A percentile compares a stretch with the other conserved stretches of the same genome.
Evolutionary conservation across 176 grass and related monocot genomes (phyloP).

Genomic region (Phoenix dactylifera): DNA sequence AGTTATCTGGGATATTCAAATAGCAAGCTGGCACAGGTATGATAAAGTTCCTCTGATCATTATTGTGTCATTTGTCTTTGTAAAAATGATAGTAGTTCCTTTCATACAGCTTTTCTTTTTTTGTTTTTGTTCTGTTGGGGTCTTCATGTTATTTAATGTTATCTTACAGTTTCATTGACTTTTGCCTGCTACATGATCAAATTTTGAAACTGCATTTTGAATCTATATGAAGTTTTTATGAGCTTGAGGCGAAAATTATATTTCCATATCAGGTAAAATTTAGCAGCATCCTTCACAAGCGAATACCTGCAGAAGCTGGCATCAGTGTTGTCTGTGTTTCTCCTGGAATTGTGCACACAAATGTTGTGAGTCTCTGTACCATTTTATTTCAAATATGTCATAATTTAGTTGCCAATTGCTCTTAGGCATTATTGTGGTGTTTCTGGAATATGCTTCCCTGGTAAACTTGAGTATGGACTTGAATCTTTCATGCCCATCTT

Average conservation of each 20-base stretch:
- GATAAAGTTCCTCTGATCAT: not conserved
- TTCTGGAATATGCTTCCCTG: no score
- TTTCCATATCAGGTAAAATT: slow-evolving; percentile 60
- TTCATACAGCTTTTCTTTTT: not conserved
- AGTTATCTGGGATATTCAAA: slow-evolving; percentile 80
- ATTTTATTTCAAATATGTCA: not conserved
- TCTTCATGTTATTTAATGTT: not conserved
- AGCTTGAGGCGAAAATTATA: no score
- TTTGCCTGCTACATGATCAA: no score
- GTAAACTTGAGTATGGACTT: no score
- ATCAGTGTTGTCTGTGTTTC: slow-evolving; percentile 52
- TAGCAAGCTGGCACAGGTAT: slow-evolving; percentile 95
- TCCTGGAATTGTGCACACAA: slow-evolving; percentile 88
- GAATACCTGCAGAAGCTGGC: slow-evolving; percentile 79
- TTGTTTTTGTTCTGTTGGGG: not conserved
- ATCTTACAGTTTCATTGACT: not conserved
- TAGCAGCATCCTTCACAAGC: slow-evolving; percentile 91
- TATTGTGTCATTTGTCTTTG: not conserved
- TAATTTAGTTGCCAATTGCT: no score
- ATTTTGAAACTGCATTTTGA: no score
- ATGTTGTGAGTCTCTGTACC: slow-evolving; percentile 63
- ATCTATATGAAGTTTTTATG: no score
- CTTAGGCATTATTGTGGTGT: no score
- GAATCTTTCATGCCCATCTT: no score
- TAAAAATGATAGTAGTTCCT: not conserved